Percentiles rank a stretch among this genome's conserved stretches.
Evolutionary conservation across 2,329 filamentous ascomycete species (phyloP).

Genomic region (Xylariaceae sp.): DNA sequence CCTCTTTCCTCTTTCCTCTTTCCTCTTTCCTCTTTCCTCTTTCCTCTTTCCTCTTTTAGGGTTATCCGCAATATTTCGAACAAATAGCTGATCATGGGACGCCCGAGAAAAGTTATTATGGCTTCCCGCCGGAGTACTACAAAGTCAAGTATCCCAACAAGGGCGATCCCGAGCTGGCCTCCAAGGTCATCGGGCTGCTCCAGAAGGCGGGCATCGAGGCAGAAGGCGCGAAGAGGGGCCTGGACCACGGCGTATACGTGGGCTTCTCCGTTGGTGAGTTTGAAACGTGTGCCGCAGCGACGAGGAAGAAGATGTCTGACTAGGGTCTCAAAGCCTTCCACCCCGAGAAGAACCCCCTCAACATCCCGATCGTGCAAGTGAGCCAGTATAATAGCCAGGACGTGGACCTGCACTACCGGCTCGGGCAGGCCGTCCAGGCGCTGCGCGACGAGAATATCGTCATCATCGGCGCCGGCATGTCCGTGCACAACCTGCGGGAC

Average conservation of each 20-base stretch:
- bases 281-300: neutral
- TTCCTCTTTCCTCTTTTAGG: no score
- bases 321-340: conserved; percentile 47
- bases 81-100: no score
- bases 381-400: conserved; percentile 62
- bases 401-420: conserved; percentile 58
- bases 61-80: no score
- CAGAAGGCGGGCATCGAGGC: conserved; percentile 53
- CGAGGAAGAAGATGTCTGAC: conserved; percentile 1
- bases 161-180: conserved; percentile 55
- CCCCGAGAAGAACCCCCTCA: conserved; percentile 55
- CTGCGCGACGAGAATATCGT: conserved; percentile 63
- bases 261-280: conserved; percentile 50
- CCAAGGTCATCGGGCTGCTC: conserved; percentile 51
- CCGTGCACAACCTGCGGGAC: conserved; percentile 64
- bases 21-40: no score
- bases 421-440: conserved; percentile 60
- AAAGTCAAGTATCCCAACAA: conserved; percentile 59
- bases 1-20: no score
- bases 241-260: conserved; percentile 73
- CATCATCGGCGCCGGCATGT: conserved; percentile 69
- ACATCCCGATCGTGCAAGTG: conserved; percentile 66
- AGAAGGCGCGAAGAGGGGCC: conserved; percentile 54
- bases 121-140: conserved; percentile 66
- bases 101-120: conserved; percentile 48